A percentile compares a stretch with the other conserved stretches of the same genome.
Conservation (phyloP, 2,329 filamentous ascomycete genomes). For the Phyllosticta citribraziliensis region DNA sequence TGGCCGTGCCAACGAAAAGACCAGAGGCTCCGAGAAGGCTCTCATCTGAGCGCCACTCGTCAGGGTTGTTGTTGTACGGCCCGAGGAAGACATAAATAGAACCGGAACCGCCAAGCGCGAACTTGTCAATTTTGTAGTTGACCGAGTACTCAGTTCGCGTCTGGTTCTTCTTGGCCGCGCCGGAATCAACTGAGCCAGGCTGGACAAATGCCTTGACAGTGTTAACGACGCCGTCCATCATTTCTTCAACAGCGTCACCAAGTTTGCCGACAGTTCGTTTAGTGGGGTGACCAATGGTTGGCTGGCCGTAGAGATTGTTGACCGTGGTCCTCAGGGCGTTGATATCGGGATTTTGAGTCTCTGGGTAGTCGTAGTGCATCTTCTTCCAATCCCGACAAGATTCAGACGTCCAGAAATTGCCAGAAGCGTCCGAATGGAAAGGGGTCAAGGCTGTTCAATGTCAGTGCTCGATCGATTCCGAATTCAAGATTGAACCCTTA, state of each 20-base stretch:
- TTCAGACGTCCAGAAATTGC: constrained; percentile 60
- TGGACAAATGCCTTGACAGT: constrained; percentile 10
- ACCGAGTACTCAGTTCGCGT: constrained; percentile 52
- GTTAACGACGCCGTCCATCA: constrained; percentile 7
- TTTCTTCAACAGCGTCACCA: neutral
- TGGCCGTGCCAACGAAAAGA: constrained; percentile 23
- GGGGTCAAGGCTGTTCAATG: constrained; percentile 46
- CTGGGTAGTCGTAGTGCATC: constrained; percentile 69
- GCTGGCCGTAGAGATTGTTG: constrained; percentile 52
- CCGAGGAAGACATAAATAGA: constrained; percentile 61
- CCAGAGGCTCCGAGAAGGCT: constrained; percentile 55
- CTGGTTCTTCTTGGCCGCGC: constrained; percentile 28
- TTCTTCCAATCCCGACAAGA: constrained; percentile 47
- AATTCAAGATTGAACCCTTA: constrained; percentile 14
- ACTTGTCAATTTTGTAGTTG: constrained; percentile 54
- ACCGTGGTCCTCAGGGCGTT: constrained; percentile 41
- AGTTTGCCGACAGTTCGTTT: constrained; percentile 1
- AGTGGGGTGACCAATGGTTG: constrained; percentile 15
- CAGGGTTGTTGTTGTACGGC: constrained; percentile 29
- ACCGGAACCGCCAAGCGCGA: constrained; percentile 52
- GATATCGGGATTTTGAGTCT: constrained; percentile 37
- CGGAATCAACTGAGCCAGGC: constrained; percentile 17
- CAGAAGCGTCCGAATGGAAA: constrained; percentile 50
- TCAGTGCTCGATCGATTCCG: neutral
- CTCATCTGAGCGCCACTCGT: constrained; percentile 41